A percentile compares a stretch with the other conserved stretches of the same genome.
Conservation (phyloP, 2,329 filamentous ascomycete genomes). For the Corinectria fuckeliana region DNA sequence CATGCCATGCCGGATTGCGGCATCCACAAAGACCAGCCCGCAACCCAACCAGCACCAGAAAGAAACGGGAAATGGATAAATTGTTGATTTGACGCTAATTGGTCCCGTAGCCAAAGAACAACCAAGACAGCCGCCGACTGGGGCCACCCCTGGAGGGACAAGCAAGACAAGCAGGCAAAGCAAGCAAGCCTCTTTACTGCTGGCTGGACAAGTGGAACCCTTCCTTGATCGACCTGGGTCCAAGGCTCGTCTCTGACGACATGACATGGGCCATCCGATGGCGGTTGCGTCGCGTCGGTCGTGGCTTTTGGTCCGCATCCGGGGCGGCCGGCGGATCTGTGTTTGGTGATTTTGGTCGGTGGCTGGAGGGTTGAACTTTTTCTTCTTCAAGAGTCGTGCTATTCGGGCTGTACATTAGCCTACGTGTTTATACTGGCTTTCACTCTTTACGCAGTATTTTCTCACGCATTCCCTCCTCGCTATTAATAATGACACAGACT, state of each 20-base stretch:
- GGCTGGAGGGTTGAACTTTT: background rate
- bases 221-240: background rate
- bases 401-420: too few relatives aligned
- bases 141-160: background rate
- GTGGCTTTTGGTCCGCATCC: conserved; percentile 9
- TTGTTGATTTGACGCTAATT: background rate
- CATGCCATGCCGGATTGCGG: conserved; percentile 9
- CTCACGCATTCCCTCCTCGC: too few relatives aligned
- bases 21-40: conserved; percentile 1
- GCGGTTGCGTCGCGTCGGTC: background rate
- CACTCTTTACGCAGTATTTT: too few relatives aligned
- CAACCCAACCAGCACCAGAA: background rate
- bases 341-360: background rate
- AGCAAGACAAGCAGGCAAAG: background rate
- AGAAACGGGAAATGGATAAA: background rate
- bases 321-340: background rate
- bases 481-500: too few relatives aligned
- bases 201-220: background rate
- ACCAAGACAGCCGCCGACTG: background rate
- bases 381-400: too few relatives aligned
- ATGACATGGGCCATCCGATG: conserved; percentile 4
- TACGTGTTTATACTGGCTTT: too few relatives aligned
- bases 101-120: background rate
- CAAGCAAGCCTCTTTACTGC: background rate
- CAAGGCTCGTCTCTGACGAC: conserved; percentile 10